phyloP scores from a whole-genome alignment of 2,329 filamentous ascomycete species.

The Pseudocercospora macadamiae region DNA sequence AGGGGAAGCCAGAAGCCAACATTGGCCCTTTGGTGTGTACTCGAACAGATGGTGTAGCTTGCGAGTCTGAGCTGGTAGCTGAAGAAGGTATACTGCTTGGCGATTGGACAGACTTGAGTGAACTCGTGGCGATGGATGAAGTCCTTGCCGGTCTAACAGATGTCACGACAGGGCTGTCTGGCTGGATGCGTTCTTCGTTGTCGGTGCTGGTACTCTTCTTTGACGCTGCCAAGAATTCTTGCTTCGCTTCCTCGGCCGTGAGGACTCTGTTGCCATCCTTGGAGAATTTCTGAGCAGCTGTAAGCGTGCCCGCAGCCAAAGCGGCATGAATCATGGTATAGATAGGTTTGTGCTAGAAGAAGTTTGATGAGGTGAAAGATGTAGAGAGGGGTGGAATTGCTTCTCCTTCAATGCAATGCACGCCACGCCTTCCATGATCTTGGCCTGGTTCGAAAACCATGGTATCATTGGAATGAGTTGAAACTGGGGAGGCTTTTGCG shows the following conservation, averaged over 20 bases:
- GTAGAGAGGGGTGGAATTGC: not conserved
- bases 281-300: not conserved
- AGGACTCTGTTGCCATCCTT: not conserved
- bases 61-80: not conserved
- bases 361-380: not conserved
- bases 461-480: not conserved
- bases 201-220: not conserved
- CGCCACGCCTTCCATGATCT: conserved; percentile 8
- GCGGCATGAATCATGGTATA: not conserved
- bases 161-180: not conserved
- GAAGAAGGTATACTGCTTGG: conserved; percentile 3
- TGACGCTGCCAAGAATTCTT: not conserved
- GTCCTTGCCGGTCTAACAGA: conserved; percentile 4
- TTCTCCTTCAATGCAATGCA: not conserved
- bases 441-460: not conserved
- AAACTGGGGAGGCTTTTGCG: not conserved
- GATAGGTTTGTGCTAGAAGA: not conserved
- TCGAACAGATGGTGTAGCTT: conserved; percentile 15
- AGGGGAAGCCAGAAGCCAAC: conserved; percentile 29
- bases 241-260: conserved; percentile 6
- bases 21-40: conserved; percentile 27
- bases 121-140: conserved; percentile 2
- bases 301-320: not conserved
- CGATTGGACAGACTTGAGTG: not conserved
- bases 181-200: not conserved